Base-by-base conservation (phyloP, 352 stramenopile genomes). In the Globisporangium spiculum region DNA sequence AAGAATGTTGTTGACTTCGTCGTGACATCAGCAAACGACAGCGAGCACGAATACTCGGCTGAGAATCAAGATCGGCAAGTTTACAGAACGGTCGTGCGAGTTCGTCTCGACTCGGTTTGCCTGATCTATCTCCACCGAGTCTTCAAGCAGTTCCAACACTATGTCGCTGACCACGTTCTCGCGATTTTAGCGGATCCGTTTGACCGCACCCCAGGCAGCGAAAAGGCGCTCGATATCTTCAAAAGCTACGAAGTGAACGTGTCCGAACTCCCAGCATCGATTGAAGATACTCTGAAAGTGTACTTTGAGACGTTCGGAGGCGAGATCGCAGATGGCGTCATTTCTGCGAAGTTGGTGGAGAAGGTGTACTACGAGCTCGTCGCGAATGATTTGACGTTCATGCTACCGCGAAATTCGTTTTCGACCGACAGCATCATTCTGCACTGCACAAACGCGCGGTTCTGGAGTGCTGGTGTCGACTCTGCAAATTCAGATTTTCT, bases 121-220 rank as follows among this genome's bases (percentile, higher is more conserved):
- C 69, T 92, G n/a, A 75, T 86, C 50, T 94, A 96, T 55, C 72
- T 96, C 30, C 89, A 95, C 70, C 86, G 89, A 36, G 81, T 96
- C 38, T 92, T 91, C 75, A 96, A 96, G 62, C 89, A 96, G 66
- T 91, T 93, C 50, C 75, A 91, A 18, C 85, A 94, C 63, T 94
- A 88, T 61, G 30, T 93, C 22, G 55, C 74, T 54, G 87, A 95
- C 54, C 81, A 93, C 54, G 24, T 93, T 30, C 16, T 73, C 61
- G 10, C 67, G 44, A 50, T 82, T 14, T 26, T 71, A 12, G 70
- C 53, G 30, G 69, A 80, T 56, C 70, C 68, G 12, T 69, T 87
- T 34, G 72, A 76, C 48, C 61, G 67, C 26, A 69, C 24, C 27
- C 72, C 74, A 38, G 86, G 65, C 14, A 60, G 46, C 63, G 66